Percentiles rank a stretch among this genome's conserved stretches.
Evolutionary conservation across 2,329 filamentous ascomycete genomes (phyloP).

Genomic region (Colletotrichum paranaense): DNA sequence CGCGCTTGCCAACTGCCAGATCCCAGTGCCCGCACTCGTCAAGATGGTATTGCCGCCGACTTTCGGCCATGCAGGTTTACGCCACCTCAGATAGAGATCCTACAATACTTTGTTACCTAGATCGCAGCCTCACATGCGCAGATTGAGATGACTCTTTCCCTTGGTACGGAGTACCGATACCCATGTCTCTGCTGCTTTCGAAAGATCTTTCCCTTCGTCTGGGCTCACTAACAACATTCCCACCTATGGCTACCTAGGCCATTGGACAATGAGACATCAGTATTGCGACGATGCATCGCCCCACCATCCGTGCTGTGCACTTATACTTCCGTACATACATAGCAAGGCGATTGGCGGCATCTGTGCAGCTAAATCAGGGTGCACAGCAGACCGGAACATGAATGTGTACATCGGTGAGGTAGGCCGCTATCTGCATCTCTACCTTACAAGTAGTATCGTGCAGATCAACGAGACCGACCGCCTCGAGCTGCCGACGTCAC

Average conservation of each 20-base stretch:
- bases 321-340: no score
- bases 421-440: neutral
- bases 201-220: neutral
- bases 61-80: neutral
- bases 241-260: neutral
- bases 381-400: no score
- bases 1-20: neutral
- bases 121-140: neutral
- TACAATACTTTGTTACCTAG: neutral
- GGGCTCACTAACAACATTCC: neutral
- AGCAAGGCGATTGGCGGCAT: no score
- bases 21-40: neutral
- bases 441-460: neutral
- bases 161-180: neutral
- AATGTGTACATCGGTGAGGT: no score
- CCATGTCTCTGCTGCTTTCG: neutral
- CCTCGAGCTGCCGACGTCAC: neutral
- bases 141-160: neutral
- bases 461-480: neutral
- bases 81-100: neutral
- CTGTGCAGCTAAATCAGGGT: no score
- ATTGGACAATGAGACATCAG: constrained; percentile 25
- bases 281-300: constrained; percentile 13
- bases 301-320: neutral
- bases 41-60: neutral